Base-by-base conservation (phyloP, 768 basidiomycete genomes). In the Lentinula boryana region DNA sequence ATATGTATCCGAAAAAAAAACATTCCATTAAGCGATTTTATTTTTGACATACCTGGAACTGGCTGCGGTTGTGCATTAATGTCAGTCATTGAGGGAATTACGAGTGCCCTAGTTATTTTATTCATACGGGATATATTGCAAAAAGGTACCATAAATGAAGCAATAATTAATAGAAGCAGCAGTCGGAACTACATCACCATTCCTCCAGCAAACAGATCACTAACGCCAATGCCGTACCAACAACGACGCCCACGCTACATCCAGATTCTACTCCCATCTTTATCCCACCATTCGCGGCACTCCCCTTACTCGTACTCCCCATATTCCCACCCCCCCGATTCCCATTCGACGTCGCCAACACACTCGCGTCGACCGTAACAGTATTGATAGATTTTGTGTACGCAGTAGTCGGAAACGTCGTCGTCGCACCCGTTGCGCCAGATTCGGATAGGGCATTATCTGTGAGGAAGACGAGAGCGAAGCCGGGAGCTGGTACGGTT, bases 401-500 rank as follows among this genome's bases (percentile, higher is more conserved):
- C 15, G 70, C 68, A 2, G 85, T 84, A 12, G 83, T 87, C 8
- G 83, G 61, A 68, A 84, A 89, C 18, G 84, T 86, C 65, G 66
- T 64, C 10, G 72, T 74, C 2, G 70, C 58, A 10, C 70, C 69
- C 18, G 67, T 69, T 2, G 71, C 68, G 50, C 71, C 74, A 1
- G 66, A 60, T 35, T 77, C 55, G 15, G 18, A 16, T 33, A 61
- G 66, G 3, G 78, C 77, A 31, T 69, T 61, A 55, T 77, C 71
- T 2, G 77, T 80, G 33, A 93, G 74, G 76, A 90, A 91, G 61
- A 93, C 87, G 49, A 93, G 77, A 1, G 89, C 89, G 62, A 88
- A 85, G 40, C 83, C 83, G 0, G 92, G 91, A 0, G 89, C 87
- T 36, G 82, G 80, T 50, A 93, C 82, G 7, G 77, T 77, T 53